Base-by-base conservation (phyloP, 257 asterid genomes). In the Misopates orontium region DNA sequence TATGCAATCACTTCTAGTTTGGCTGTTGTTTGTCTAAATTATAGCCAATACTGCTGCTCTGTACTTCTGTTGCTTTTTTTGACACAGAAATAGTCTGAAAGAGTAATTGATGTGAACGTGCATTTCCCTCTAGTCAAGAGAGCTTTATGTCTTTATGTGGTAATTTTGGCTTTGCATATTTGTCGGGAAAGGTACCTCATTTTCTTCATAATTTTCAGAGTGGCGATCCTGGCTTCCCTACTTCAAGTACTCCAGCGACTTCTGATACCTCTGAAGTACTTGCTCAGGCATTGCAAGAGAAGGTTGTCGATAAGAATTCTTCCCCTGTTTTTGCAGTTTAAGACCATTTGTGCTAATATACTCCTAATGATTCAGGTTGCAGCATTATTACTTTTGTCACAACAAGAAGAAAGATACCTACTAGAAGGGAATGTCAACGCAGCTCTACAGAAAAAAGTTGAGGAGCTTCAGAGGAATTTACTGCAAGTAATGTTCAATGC, bases 231-330 rank as follows among this genome's bases (percentile, higher is more conserved):
- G 67, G 75, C 59, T 45, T 67, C 66, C 76, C 73, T 56, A 67
- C 79, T 25, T 64, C 76, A 36, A 56, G 62, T 73, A 72, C 69
- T 56, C 57, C 66, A 49, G 83, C 72, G 74, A 71, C 70, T 71
- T 74, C 74, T 50, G 90, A 84, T 68, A 62, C 78, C 59, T 87
- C 92, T 18, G 85, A 82, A 56, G 87, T 82, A 68, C 84, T 94
- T 76, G 80, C 95, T 69, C 78, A 76, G 85, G 99, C 95, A 16
- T 76, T 90, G 87, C 91, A 90, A 16, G 97, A 94, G 84, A 94
- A 94, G 99, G 97, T 94, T 68, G 71, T 60, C 42, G 41, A 53
- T 18, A 28, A 21, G 10, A 67, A 54, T 47, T 70, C 68, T 60
- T 75, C 64, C 70, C 31, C 42, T n/a, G 8, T 62, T 63, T 63